phyloP scores from a whole-genome alignment of 2,329 filamentous ascomycete species.

The Scorias spongiosa region DNA sequence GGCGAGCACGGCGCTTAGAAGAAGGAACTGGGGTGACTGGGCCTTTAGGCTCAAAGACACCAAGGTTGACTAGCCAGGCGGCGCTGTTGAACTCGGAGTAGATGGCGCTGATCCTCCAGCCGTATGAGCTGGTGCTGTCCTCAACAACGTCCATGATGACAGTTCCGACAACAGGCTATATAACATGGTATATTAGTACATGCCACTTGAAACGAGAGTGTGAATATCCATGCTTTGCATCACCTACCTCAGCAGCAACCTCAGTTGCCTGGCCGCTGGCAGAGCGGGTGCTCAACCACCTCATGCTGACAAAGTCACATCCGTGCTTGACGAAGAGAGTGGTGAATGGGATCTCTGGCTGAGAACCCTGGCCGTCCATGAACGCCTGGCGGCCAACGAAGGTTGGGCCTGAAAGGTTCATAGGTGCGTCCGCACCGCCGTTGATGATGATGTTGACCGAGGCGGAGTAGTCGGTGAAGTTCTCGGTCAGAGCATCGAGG shows the following conservation, averaged over 20 bases:
- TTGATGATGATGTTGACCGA: constrained; percentile 19
- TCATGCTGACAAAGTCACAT: constrained; percentile 12
- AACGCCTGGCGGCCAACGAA: constrained; percentile 14
- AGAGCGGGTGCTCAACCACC: constrained; percentile 13
- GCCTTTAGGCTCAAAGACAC: constrained; percentile 18
- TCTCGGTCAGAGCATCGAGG: constrained; percentile 13
- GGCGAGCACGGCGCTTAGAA: constrained; percentile 14
- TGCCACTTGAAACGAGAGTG: no score
- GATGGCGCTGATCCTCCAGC: constrained; percentile 14
- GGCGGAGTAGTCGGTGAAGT: constrained; percentile 17
- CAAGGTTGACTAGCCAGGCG: constrained; percentile 18
- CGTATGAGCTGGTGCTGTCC: constrained; percentile 11
- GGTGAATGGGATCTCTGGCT: constrained; percentile 17
- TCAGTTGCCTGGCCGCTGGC: constrained; percentile 13
- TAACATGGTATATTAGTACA: no score
- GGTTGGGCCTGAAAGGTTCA: constrained; percentile 11
- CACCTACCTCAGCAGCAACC: constrained; percentile 13
- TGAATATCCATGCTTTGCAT: no score
- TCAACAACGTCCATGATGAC: constrained; percentile 11
- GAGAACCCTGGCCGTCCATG: constrained; percentile 15
- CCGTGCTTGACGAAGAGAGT: constrained; percentile 15
- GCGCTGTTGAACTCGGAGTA: constrained; percentile 20
- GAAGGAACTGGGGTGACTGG: neutral
- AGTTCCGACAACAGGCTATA: constrained; percentile 12
- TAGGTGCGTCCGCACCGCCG: constrained; percentile 12